phyloP scores from a whole-genome alignment of 2,329 filamentous ascomycete genomes.

The Onygena corvina region DNA sequence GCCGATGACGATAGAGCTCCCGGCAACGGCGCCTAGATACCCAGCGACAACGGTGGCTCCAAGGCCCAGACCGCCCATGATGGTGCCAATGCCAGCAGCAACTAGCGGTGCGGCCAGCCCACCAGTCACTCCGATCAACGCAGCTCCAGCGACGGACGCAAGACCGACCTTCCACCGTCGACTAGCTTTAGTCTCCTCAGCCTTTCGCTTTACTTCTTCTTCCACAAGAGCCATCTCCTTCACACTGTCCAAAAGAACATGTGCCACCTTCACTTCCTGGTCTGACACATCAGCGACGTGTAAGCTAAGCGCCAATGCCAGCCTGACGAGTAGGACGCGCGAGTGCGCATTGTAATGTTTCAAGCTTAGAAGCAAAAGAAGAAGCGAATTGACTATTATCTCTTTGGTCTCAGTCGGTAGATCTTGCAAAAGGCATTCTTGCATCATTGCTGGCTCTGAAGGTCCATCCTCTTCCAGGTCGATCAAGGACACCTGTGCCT shows the following conservation, averaged over 20 bases:
- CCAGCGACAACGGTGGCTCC: slow-evolving; percentile 62
- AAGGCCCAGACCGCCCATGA: slow-evolving; percentile 66
- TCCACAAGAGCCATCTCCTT: slow-evolving; percentile 64
- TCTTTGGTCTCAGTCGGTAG: slow-evolving; percentile 39
- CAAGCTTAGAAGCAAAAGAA: slow-evolving; percentile 62
- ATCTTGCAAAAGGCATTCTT: slow-evolving; percentile 29
- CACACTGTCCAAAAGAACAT: slow-evolving; percentile 62
- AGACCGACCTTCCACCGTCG: slow-evolving; percentile 73
- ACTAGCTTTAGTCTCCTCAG: slow-evolving; percentile 52
- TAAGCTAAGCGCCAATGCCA: slow-evolving; percentile 60
- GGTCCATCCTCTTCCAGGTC: neutral
- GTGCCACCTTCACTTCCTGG: slow-evolving; percentile 64
- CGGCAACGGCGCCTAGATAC: slow-evolving; percentile 66
- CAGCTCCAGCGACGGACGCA: slow-evolving; percentile 76
- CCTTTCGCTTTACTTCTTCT: slow-evolving; percentile 56
- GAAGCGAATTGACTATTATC: slow-evolving; percentile 57
- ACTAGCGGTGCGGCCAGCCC: slow-evolving; percentile 66
- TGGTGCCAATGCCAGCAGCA: slow-evolving; percentile 63
- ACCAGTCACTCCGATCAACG: slow-evolving; percentile 70
- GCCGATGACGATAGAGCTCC: slow-evolving; percentile 68
- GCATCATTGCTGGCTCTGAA: neutral
- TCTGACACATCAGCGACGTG: slow-evolving; percentile 51
- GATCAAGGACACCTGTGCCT: neutral
- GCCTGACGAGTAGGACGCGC: slow-evolving; percentile 55
- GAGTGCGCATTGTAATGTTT: slow-evolving; percentile 67